Conservation (phyloP, 257 asterid species). For the Verbascum thapsus region DNA sequence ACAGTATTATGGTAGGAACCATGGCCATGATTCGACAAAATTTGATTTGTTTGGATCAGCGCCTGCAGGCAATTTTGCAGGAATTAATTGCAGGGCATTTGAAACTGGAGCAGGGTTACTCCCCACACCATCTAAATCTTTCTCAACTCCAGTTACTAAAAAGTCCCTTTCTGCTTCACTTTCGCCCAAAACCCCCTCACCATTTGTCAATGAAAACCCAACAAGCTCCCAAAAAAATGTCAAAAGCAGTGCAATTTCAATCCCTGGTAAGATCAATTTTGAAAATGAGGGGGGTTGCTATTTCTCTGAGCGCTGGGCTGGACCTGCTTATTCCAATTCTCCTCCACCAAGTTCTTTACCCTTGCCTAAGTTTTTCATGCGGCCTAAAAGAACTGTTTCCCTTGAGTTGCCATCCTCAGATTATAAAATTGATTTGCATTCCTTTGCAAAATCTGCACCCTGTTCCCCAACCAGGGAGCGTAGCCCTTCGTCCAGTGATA, state of each 20-base stretch:
- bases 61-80: slow-evolving; percentile 41
- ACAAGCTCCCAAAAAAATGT: slow-evolving; percentile 24
- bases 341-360: slow-evolving; percentile 95
- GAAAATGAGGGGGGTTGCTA: slow-evolving; percentile 32
- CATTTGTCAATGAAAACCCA: slow-evolving; percentile 16
- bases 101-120: slow-evolving; percentile 63
- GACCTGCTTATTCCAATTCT: slow-evolving; percentile 76
- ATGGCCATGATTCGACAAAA: slow-evolving; percentile 31
- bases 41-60: slow-evolving; percentile 45
- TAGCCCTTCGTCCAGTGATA: slow-evolving; percentile 42
- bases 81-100: slow-evolving; percentile 60
- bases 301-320: slow-evolving; percentile 91
- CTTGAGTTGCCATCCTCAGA: slow-evolving; percentile 58
- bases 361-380: slow-evolving; percentile 61
- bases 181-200: slow-evolving; percentile 45
- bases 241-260: slow-evolving; percentile 39
- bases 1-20: slow-evolving; percentile 47
- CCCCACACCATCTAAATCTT: slow-evolving; percentile 54
- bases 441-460: slow-evolving; percentile 70
- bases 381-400: slow-evolving; percentile 66
- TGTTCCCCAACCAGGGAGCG: slow-evolving; percentile 61
- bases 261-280: slow-evolving; percentile 45
- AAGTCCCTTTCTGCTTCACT: slow-evolving; percentile 26
- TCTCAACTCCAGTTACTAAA: slow-evolving; percentile 33
- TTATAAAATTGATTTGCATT: slow-evolving; percentile 48